phyloP scores from a whole-genome alignment of 2,329 filamentous ascomycete genomes.

The Dothideomycetidae sp. region DNA sequence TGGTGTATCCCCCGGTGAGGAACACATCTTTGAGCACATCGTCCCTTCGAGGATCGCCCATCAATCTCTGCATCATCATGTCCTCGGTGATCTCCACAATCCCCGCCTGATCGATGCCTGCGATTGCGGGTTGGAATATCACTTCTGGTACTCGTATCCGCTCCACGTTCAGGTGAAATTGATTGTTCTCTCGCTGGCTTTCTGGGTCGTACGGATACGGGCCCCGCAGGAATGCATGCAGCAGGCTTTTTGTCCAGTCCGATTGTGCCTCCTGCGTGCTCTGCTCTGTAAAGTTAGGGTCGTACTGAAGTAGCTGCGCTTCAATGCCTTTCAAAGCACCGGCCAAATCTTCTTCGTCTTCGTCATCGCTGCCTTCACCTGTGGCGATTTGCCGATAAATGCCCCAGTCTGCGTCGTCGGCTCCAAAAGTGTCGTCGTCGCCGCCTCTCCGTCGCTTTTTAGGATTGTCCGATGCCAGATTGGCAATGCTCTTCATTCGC shows the following conservation, averaged over 20 bases:
- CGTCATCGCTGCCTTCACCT: constrained; percentile 67
- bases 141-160: constrained; percentile 88
- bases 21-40: constrained; percentile 76
- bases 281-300: constrained; percentile 80
- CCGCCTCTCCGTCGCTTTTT: constrained; percentile 67
- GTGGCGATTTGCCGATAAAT: constrained; percentile 88
- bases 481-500: constrained; percentile 96
- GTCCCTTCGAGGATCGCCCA: constrained; percentile 41
- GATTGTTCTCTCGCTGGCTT: constrained; percentile 65
- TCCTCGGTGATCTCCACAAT: constrained; percentile 84
- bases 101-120: constrained; percentile 83
- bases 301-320: constrained; percentile 69
- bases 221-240: constrained; percentile 82
- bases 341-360: constrained; percentile 79
- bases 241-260: constrained; percentile 84
- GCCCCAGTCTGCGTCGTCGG: constrained; percentile 95
- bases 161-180: constrained; percentile 93
- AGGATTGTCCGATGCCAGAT: constrained; percentile 80
- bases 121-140: constrained; percentile 82
- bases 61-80: constrained; percentile 71
- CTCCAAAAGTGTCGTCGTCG: constrained; percentile 92
- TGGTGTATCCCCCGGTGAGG: constrained; percentile 80
- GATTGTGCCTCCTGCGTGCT: constrained; percentile 82
- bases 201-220: constrained; percentile 73
- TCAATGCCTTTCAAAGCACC: constrained; percentile 63